phyloP scores from a whole-genome alignment of 2,329 filamentous ascomycete genomes.

The Ascochyta koolunga region DNA sequence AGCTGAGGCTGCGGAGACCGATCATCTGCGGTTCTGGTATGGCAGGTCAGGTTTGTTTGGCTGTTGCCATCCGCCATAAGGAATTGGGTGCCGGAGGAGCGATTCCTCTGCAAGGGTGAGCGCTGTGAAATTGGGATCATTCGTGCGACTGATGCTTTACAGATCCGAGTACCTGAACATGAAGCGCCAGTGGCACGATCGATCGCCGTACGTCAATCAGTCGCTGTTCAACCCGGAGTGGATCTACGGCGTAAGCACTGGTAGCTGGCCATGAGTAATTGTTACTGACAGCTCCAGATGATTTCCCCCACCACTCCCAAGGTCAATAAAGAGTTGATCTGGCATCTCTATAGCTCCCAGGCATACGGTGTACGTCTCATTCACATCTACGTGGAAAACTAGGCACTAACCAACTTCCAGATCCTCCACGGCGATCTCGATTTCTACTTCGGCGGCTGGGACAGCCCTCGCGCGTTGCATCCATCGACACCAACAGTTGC shows the following conservation, averaged over 20 bases:
- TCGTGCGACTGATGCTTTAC: slow-evolving; percentile 15
- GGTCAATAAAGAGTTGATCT: slow-evolving; percentile 56
- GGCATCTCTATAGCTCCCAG: slow-evolving; percentile 57
- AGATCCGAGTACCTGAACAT: slow-evolving; percentile 51
- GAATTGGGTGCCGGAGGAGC: slow-evolving; percentile 56
- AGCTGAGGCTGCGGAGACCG: slow-evolving; percentile 52
- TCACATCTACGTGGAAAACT: no score
- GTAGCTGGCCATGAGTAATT: fast-evolving
- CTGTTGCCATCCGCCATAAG: slow-evolving; percentile 54
- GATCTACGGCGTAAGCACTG: slow-evolving; percentile 51
- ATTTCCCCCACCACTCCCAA: slow-evolving; percentile 55
- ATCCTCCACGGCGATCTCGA: slow-evolving; percentile 60
- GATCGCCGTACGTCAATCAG: slow-evolving; percentile 56
- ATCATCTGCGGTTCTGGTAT: slow-evolving; percentile 59
- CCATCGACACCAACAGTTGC: slow-evolving; percentile 57
- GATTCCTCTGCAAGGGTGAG: slow-evolving; percentile 55
- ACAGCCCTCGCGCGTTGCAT: slow-evolving; percentile 52
- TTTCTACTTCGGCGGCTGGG: slow-evolving; percentile 60
- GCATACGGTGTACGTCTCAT: slow-evolving; percentile 50
- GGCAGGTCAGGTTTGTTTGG: slow-evolving; percentile 57
- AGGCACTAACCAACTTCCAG: slow-evolving; percentile 9
- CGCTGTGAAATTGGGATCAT: background rate
- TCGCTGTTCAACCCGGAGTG: slow-evolving; percentile 56
- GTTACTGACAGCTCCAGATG: slow-evolving; percentile 41
- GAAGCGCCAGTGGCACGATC: slow-evolving; percentile 54